A percentile compares a stretch with the other conserved stretches of the same genome.
Conservation (phyloP, 257 asterid species). For the Solanum neorickii region DNA sequence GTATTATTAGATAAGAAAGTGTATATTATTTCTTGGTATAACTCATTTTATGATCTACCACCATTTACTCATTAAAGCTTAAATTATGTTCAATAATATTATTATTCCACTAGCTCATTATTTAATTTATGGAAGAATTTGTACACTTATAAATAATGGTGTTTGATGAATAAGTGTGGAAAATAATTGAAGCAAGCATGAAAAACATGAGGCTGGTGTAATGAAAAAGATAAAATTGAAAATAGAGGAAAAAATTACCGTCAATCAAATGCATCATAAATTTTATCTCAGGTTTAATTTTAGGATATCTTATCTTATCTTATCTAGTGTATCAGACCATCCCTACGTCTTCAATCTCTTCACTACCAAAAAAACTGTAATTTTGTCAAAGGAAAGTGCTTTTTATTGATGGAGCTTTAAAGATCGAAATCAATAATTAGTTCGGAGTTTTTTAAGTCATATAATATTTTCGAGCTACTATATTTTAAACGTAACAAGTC, state of each 20-base stretch:
- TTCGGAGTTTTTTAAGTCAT: not conserved
- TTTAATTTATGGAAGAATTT: not conserved
- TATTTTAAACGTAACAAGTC: not conserved
- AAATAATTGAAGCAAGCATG: not conserved
- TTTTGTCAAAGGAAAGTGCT: not conserved
- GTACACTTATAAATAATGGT: not conserved
- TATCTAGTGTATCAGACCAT: not conserved
- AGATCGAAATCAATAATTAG: not conserved
- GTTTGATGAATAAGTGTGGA: not conserved
- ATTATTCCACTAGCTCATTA: not conserved
- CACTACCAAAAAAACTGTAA: fast-evolving
- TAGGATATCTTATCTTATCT: not conserved
- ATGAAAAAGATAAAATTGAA: not conserved
- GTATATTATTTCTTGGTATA: not conserved
- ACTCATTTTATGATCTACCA: not conserved
- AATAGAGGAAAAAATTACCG: not conserved
- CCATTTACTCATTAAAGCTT: not conserved
- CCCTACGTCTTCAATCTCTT: not conserved
- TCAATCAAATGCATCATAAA: not conserved
- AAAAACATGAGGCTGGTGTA: not conserved
- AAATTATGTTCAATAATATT: not conserved
- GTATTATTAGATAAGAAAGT: not conserved
- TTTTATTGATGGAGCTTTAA: not conserved
- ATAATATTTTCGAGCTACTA: not conserved
- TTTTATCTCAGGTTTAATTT: not conserved